Conservation (phyloP, 495 filamentous ascomycete genomes). For the Tuber brumale region DNA sequence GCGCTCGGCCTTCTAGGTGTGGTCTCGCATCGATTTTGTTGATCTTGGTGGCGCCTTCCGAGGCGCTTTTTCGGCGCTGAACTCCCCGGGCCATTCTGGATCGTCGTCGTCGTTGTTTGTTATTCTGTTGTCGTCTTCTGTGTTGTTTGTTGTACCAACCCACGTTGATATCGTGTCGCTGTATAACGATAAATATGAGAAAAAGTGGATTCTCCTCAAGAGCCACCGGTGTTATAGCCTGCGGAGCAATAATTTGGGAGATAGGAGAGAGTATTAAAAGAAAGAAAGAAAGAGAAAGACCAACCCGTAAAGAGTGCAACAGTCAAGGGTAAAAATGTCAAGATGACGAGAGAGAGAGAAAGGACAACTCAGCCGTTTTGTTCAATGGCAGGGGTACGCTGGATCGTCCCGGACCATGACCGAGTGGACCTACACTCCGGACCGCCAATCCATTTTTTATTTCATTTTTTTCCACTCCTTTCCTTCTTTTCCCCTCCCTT, state of each 20-base stretch:
- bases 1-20: conserved; percentile 30
- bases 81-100: conserved; percentile 24
- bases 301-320: background rate
- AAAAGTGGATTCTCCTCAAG: background rate
- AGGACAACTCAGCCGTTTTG: conserved; percentile 31
- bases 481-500: background rate
- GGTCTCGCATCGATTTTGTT: conserved; percentile 43
- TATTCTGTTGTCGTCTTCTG: background rate
- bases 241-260: background rate
- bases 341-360: conserved; percentile 8
- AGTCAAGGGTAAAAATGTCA: background rate
- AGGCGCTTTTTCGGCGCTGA: conserved; percentile 26
- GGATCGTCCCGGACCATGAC: background rate
- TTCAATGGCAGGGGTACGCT: conserved; percentile 15
- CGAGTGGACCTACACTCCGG: background rate
- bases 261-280: background rate
- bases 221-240: background rate
- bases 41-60: conserved; percentile 13
- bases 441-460: background rate
- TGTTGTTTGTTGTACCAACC: background rate
- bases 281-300: background rate
- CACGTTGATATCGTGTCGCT: background rate
- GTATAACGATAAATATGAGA: background rate
- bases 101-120: background rate
- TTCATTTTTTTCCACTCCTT: background rate